Evolutionary conservation across 2,329 filamentous ascomycete species (phyloP), one percentile per base, ranked within the genome.

Genomic region (Fusarium tuaranense): DNA sequence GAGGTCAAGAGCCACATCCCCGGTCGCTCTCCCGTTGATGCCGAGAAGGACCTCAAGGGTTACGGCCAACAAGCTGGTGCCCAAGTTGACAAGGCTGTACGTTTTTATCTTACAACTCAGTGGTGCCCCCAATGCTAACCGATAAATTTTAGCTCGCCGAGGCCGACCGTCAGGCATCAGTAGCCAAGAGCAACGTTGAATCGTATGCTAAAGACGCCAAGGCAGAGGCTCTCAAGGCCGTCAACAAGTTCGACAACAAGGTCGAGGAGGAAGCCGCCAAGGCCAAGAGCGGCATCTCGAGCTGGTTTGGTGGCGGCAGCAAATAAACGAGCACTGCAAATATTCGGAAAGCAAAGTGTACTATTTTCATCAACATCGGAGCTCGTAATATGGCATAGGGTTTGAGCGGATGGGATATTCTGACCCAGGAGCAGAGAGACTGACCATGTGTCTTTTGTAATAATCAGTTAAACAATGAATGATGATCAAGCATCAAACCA

Each of bases 191-290:
- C 78, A 87, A 89, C 60, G 86, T 89, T 69, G 87, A 92, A 75
- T 83, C 89, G 30, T 89, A 90, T 77, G 87, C 88, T 58, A 90
- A 92, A 80, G 89, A 92, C 22, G 86, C 89, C 69, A 89, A 92
- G 76, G 89, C 91, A 46, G 88, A 92, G 70, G 85, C 92, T 36
- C 83, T 92, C 78, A 90, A 92, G 81, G 93, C 95, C 80, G 91
- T 97, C 62, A 93, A 98, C 84, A 90, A 93, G 82, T 92, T 95
- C 79, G 95, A 98, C 85, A 90, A 91, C 79, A 95, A 91, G 76
- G 92, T 98, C 63, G 93, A 95, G 86, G 87, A 94, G 75, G 91
- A 92, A 75, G 91, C 95, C 5, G 84, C 91, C 62, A 93, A 98
- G 87, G 93, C 95, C 53, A 98, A 98, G 91, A 90, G 91, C 79